These are phyloP conservation scores for Ascochyta fabae DNA, from an alignment of 2,329 filamentous ascomycete genomes.

Conservation along the genomic window DNA sequence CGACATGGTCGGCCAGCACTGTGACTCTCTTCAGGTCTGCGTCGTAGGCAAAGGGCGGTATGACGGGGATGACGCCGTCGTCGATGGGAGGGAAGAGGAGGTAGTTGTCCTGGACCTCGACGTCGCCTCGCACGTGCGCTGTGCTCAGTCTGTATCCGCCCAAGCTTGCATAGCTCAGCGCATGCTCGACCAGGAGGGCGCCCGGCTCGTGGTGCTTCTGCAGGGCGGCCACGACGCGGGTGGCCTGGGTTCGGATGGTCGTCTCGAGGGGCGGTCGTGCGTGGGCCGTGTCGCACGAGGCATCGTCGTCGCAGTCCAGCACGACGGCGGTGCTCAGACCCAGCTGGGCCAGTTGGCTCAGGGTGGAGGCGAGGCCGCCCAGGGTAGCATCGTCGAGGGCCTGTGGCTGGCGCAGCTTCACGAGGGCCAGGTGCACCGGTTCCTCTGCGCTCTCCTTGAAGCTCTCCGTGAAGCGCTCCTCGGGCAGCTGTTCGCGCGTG, in stretches of 20 bases:
- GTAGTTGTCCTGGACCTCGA: slow-evolving; percentile 53
- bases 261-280: slow-evolving; percentile 41
- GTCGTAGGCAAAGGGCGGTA: slow-evolving; percentile 69
- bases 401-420: slow-evolving; percentile 81
- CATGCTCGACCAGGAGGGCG: slow-evolving; percentile 70
- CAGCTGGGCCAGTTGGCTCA: slow-evolving; percentile 81
- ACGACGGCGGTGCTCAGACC: slow-evolving; percentile 85
- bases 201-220: slow-evolving; percentile 72
- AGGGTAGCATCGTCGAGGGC: slow-evolving; percentile 72
- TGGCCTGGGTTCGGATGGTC: slow-evolving; percentile 67
- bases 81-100: slow-evolving; percentile 70
- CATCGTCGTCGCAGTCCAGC: slow-evolving; percentile 69
- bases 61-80: slow-evolving; percentile 72
- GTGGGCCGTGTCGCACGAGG: slow-evolving; percentile 38
- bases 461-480: slow-evolving; percentile 24
- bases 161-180: slow-evolving; percentile 51
- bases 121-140: slow-evolving; percentile 43
- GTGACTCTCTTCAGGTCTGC: slow-evolving; percentile 52
- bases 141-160: slow-evolving; percentile 38
- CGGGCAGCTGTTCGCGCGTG: slow-evolving; percentile 58
- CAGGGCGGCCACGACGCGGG: slow-evolving; percentile 76
- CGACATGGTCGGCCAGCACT: slow-evolving; percentile 66
- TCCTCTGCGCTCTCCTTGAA: slow-evolving; percentile 44
- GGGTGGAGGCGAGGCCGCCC: slow-evolving; percentile 77
- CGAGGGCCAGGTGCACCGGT: slow-evolving; percentile 77